Base-by-base conservation (phyloP, 1,284 basidiomycete genomes). In the Veloboletus limbatus region DNA sequence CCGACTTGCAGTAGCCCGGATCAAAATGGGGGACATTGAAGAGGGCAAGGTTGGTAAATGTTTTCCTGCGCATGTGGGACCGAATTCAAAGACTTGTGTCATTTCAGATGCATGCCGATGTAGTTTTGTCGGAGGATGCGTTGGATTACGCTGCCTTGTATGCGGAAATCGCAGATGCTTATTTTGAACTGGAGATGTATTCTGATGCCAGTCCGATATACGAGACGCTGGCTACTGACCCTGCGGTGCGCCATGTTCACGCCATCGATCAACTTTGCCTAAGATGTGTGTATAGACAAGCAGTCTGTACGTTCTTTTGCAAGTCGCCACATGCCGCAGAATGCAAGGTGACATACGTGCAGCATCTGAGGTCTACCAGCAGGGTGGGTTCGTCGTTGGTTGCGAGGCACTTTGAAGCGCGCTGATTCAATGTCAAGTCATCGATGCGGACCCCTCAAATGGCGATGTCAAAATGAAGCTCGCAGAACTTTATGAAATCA, bases 381-480 rank as follows among this genome's bases (percentile, higher is more conserved):
- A 86, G 62, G 81, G 92, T 92, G 46, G 21, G 77, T 64, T 2
- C 22, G 9, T 41, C 21, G 7, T 30, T 4, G 6, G 11, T 30
- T 3, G 8, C 13, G 32, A 26, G 5, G 18, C n/a, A n/a, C 18
- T 18, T 13, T 24, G 3, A 39, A n/a, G n/a, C n/a, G 9, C 9
- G 11, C 35, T 41, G 21, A 63, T 11, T n/a, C 9, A 14, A 40
- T 21, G 28, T 54, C 8, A 40, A 90, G 93, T 97, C 14, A 75
- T 88, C 16, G 71, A 78, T 4, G 81, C 79, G 1, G 85, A 92
- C 59, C 83, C 88, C 0, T 75, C 77, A 3, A 80, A 92, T 54
- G 81, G 84, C 53, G 88, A 94, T 22, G 85, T 85, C 7, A 91
- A 91, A 63, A 85, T 94, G 78, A 86, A 88, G 54, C 76, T 97